Evolutionary conservation across 768 basidiomycete genomes (phyloP).

Genomic region (Lyophyllum semitale): DNA sequence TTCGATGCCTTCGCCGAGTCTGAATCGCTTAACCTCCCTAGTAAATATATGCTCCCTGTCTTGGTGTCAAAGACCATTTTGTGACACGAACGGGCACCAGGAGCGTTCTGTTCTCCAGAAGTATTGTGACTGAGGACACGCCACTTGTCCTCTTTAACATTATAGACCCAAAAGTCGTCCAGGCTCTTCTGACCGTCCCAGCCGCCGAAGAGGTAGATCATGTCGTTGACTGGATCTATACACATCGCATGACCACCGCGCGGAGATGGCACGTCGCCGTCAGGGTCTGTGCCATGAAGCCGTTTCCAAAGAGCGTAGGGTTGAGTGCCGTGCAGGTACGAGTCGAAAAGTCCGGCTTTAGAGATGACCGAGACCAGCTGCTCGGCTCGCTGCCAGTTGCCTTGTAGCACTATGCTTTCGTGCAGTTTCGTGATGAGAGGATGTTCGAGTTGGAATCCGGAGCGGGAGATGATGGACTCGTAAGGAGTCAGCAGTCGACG

Average conservation of each 20-base stretch:
- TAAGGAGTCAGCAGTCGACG: constrained; percentile 71
- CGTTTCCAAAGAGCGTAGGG: constrained; percentile 65
- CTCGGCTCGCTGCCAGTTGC: constrained; percentile 64
- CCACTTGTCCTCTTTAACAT: constrained; percentile 63
- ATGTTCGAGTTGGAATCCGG: constrained; percentile 64
- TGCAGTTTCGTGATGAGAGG: constrained; percentile 70
- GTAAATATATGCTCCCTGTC: constrained; percentile 68
- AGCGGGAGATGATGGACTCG: constrained; percentile 54
- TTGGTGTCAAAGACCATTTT: constrained; percentile 81
- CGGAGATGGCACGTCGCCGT: constrained; percentile 64
- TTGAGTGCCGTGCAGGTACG: constrained; percentile 57
- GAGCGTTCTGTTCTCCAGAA: constrained; percentile 60
- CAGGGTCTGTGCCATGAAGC: constrained; percentile 58
- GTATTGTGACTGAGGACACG: constrained; percentile 56
- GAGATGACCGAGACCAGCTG: constrained; percentile 50
- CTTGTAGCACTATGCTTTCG: constrained; percentile 62
- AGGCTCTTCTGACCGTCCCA: constrained; percentile 74
- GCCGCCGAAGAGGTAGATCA: constrained; percentile 78
- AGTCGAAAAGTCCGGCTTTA: constrained; percentile 59
- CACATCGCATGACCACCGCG: constrained; percentile 86
- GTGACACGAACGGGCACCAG: constrained; percentile 73
- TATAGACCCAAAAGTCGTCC: constrained; percentile 81
- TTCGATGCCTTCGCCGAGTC: constrained; percentile 39
- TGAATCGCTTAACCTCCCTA: constrained; percentile 67
- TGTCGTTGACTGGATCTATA: constrained; percentile 60